A percentile compares a stretch with the other conserved stretches of the same genome.
Conservation (phyloP, 306 rosid genomes). For the Pachyrhizus erosus region DNA sequence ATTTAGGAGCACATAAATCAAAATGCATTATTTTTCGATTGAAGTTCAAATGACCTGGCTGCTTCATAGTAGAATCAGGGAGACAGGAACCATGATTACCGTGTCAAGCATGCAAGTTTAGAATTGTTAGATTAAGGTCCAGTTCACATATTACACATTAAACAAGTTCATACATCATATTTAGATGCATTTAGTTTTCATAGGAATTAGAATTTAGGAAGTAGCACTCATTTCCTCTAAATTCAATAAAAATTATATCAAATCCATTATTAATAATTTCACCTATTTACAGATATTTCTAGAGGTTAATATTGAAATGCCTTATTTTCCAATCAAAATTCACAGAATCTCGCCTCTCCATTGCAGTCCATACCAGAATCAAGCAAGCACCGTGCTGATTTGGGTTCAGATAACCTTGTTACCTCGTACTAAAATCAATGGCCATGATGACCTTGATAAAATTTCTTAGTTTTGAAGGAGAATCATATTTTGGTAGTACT, state of each 20-base stretch:
- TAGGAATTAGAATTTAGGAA: neutral
- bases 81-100: too few relatives aligned
- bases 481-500: constrained; percentile 9
- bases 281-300: neutral
- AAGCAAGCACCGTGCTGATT: too few relatives aligned
- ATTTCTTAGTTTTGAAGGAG: constrained; percentile 6
- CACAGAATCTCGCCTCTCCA: neutral
- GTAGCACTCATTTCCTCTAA: neutral
- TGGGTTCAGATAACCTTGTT: neutral
- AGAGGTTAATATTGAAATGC: neutral
- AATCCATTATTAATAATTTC: neutral
- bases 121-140: too few relatives aligned
- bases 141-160: too few relatives aligned
- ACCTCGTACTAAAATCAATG: constrained; percentile 18
- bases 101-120: too few relatives aligned
- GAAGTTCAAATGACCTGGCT: too few relatives aligned
- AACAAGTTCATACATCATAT: too few relatives aligned
- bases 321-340: neutral
- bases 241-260: neutral
- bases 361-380: neutral
- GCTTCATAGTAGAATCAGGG: too few relatives aligned
- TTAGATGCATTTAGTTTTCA: neutral
- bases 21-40: too few relatives aligned
- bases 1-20: too few relatives aligned
- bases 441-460: neutral